A percentile compares a stretch with the other conserved stretches of the same genome.
Evolutionary conservation across 2,329 filamentous ascomycete species (phyloP).

Genomic region (Fusarium burgessii): DNA sequence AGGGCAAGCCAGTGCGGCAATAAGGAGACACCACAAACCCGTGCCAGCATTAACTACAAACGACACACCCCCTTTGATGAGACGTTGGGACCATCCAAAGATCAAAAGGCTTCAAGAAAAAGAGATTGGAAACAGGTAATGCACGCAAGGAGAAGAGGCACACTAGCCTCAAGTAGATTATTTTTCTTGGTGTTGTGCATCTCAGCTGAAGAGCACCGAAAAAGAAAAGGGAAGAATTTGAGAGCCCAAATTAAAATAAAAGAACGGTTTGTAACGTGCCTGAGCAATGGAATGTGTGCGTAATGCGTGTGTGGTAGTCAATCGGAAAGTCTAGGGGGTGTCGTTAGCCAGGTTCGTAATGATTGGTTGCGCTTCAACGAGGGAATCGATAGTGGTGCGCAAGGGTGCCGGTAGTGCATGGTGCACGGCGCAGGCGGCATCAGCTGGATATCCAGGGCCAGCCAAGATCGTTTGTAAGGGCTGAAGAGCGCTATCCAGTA

Average conservation of each 20-base stretch:
- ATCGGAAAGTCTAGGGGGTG: conserved; percentile 38
- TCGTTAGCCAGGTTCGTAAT: conserved; percentile 35
- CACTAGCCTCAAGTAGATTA: conserved; percentile 14
- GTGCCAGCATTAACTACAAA: conserved; percentile 6
- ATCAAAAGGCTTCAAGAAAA: conserved; percentile 3
- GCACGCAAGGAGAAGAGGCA: conserved; percentile 16
- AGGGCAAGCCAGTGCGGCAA: conserved; percentile 28
- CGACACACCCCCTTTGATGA: conserved; percentile 30
- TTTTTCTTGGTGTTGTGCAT: conserved; percentile 5
- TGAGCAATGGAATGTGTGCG: conserved; percentile 39
- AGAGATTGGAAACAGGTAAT: conserved; percentile 17
- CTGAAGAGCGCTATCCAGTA: conserved; percentile 31
- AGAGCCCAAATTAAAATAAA: conserved; percentile 19
- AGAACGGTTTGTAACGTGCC: conserved; percentile 44
- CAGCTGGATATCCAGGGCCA: conserved; percentile 44
- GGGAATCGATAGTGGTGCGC: conserved; percentile 44
- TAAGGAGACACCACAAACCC: conserved; percentile 24
- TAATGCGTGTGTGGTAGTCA: conserved; percentile 39
- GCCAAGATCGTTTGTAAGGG: conserved; percentile 34
- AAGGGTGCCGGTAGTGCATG: conserved; percentile 47
- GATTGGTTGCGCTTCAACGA: conserved; percentile 37
- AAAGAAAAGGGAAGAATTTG: conserved; percentile 21
- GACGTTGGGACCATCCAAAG: conserved; percentile 19
- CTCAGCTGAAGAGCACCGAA: conserved; percentile 21
- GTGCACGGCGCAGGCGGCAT: conserved; percentile 39